Evolutionary conservation across 2,329 filamentous ascomycete species (phyloP), one percentile per base, ranked within the genome.

Genomic region (Diaporthe caulivora): DNA sequence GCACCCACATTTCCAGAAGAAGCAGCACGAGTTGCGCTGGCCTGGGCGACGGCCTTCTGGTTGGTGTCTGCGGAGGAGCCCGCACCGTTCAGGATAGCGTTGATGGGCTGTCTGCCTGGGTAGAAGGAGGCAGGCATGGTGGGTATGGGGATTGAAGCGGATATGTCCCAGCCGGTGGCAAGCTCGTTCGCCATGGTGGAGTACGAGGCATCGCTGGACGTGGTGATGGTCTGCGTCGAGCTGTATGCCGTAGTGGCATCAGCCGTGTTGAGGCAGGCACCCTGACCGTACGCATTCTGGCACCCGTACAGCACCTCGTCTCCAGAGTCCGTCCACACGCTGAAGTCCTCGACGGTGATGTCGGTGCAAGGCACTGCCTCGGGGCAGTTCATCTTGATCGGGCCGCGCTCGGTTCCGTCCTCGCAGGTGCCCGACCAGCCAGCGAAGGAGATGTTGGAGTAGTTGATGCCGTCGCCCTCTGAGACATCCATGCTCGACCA

Each of bases 371-470:
- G 89, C 1, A 83, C 84, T 2, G 77, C 81, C 72, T 86, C 82
- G 0, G 87, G 84, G 76, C 89, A 91, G 44, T 84, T 79, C 54
- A 90, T 80, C 73, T 87, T 86, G 77, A 91, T 83, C 2, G 89
- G 89, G 0, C 87, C 88, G 29, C 89, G 86, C 70, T 84, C 72
- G 6, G 79, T 79, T 26, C 89, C 89, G 74, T 90, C 82, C 3
- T 82, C 78, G 71, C 85, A 84, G 2, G 86, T 88, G 47, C 89
- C 89, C 72, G 86, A 87, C 89, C 89, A 91, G 80, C 88, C 87
- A 40, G 79, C 84, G 78, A 90, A 84, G 2, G 83, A 87, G 77
- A 92, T 83, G 80, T 89, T 87, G 76, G 76, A 82, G 55, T 89
- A 84, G 73, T 85, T 79, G 10, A 91, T 87, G 40, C 90, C 89